These are phyloP conservation scores for Penicillium maclennaniae DNA, from an alignment of 495 filamentous ascomycete genomes.

Conservation along the genomic window DNA sequence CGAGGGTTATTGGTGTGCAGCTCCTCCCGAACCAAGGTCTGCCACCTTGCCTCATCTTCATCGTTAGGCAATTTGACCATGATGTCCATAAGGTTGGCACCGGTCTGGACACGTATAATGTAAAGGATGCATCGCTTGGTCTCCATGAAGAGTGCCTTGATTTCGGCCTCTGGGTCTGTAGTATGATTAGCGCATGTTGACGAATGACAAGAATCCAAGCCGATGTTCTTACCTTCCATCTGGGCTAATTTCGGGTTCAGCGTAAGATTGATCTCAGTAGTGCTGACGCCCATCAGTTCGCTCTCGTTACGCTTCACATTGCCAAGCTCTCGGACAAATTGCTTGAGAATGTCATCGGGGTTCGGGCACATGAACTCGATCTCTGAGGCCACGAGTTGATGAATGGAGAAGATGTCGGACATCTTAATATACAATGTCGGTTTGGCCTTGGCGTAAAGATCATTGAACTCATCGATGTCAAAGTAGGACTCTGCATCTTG, in stretches of 20 bases:
- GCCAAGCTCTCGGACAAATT: slow-evolving; percentile 87
- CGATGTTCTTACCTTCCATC: slow-evolving; percentile 60
- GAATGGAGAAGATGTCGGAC: slow-evolving; percentile 94
- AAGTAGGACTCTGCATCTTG: slow-evolving; percentile 85
- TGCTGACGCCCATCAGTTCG: slow-evolving; percentile 81
- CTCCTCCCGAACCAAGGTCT: slow-evolving; percentile 77
- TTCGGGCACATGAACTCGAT: slow-evolving; percentile 69
- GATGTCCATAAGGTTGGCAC: slow-evolving; percentile 89
- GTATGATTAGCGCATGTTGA: slow-evolving; percentile 3
- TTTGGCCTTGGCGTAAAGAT: slow-evolving; percentile 91
- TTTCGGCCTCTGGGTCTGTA: slow-evolving; percentile 79
- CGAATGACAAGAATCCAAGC: too few relatives aligned
- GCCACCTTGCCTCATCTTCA: slow-evolving; percentile 90
- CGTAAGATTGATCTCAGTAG: slow-evolving; percentile 87
- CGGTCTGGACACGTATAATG: slow-evolving; percentile 93
- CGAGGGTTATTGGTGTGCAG: slow-evolving; percentile 63
- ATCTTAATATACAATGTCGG: slow-evolving; percentile 98
- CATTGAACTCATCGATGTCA: slow-evolving; percentile 98
- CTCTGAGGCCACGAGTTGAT: slow-evolving; percentile 79
- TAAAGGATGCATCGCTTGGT: slow-evolving; percentile 97
- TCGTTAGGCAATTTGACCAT: slow-evolving; percentile 81
- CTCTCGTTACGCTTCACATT: slow-evolving; percentile 93
- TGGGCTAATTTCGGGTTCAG: slow-evolving; percentile 89
- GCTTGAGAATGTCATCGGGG: slow-evolving; percentile 83
- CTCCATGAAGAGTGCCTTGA: slow-evolving; percentile 93